Conservation (phyloP, 345 rosid species). For the Arabidopsis arenosa region DNA sequence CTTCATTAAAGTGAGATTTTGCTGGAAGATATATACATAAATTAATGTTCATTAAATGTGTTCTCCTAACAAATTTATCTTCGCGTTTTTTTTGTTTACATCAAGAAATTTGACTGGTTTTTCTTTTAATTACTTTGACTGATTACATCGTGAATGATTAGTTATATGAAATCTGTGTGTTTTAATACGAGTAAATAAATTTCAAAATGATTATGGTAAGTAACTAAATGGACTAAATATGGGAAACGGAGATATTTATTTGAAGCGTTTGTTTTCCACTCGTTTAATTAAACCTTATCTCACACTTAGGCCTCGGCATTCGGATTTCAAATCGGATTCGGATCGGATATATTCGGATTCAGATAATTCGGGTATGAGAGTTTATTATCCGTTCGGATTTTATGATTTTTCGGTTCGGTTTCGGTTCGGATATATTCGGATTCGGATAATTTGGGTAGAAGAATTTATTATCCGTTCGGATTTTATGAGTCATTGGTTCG, state of each 20-base stretch:
- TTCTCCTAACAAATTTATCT: background rate
- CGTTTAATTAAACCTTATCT: conserved; percentile 20
- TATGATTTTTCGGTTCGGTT: too few relatives aligned
- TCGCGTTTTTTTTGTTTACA: background rate
- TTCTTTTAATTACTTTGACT: conserved; percentile 24
- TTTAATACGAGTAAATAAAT: background rate
- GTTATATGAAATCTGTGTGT: background rate
- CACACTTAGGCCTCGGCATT: too few relatives aligned
- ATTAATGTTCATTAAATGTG: conserved; percentile 16
- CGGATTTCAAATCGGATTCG: too few relatives aligned
- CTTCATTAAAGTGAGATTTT: conserved; percentile 20
- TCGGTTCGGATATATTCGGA: too few relatives aligned
- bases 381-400: too few relatives aligned
- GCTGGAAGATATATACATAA: conserved; percentile 20
- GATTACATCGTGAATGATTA: conserved; percentile 30
- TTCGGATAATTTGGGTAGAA: too few relatives aligned
- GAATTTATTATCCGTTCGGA: too few relatives aligned
- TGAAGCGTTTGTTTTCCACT: conserved; percentile 5
- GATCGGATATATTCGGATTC: too few relatives aligned
- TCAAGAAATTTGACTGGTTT: conserved; percentile 18
- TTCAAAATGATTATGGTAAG: conserved; percentile 20
- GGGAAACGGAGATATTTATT: conserved; percentile 2
- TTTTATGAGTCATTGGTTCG: too few relatives aligned
- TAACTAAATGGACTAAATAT: conserved; percentile 19
- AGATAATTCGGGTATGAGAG: too few relatives aligned